A percentile compares a stretch with the other conserved stretches of the same genome.
These are phyloP conservation scores for Cryphonectria radicalis DNA, from an alignment of 2,329 filamentous ascomycete species.

Conservation along the genomic window DNA sequence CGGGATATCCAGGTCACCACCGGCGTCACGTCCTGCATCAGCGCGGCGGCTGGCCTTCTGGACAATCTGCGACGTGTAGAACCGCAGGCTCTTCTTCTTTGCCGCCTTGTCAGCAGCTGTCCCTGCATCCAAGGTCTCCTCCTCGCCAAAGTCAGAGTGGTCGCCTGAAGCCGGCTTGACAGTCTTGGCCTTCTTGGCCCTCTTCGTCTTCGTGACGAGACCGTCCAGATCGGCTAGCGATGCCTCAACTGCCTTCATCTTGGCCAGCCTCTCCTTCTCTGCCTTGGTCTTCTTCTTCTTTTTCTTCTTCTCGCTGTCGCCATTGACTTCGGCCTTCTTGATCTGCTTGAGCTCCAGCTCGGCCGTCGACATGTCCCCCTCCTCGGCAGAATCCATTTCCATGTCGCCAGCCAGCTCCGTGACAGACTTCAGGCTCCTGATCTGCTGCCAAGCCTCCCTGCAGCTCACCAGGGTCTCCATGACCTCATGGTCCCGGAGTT, in stretches of 20 bases:
- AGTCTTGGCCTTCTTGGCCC: slow-evolving; percentile 44
- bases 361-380: slow-evolving; percentile 36
- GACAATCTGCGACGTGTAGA: slow-evolving; percentile 97
- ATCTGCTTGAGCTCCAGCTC: slow-evolving; percentile 37
- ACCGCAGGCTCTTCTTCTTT: slow-evolving; percentile 89
- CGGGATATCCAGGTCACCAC: slow-evolving; percentile 82
- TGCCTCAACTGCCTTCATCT: slow-evolving; percentile 67
- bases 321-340: slow-evolving; percentile 33
- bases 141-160: slow-evolving; percentile 92
- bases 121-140: slow-evolving; percentile 75
- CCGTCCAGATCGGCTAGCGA: slow-evolving; percentile 71
- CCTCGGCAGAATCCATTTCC: slow-evolving; percentile 37
- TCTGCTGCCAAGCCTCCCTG: slow-evolving; percentile 77
- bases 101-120: slow-evolving; percentile 85
- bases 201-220: slow-evolving; percentile 55
- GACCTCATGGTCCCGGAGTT: slow-evolving; percentile 86
- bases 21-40: slow-evolving; percentile 71
- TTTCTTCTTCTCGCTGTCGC: slow-evolving; percentile 35
- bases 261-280: slow-evolving; percentile 43
- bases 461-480: slow-evolving; percentile 85
- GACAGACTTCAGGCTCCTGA: slow-evolving; percentile 65
- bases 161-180: slow-evolving; percentile 49
- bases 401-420: slow-evolving; percentile 35
- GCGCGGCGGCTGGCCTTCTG: slow-evolving; percentile 90
- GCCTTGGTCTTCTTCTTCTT: slow-evolving; percentile 47